Evolutionary conservation across 2,329 filamentous ascomycete species (phyloP), one percentile per base, ranked within the genome.

Genomic region (Leptosphaerulina australis): DNA sequence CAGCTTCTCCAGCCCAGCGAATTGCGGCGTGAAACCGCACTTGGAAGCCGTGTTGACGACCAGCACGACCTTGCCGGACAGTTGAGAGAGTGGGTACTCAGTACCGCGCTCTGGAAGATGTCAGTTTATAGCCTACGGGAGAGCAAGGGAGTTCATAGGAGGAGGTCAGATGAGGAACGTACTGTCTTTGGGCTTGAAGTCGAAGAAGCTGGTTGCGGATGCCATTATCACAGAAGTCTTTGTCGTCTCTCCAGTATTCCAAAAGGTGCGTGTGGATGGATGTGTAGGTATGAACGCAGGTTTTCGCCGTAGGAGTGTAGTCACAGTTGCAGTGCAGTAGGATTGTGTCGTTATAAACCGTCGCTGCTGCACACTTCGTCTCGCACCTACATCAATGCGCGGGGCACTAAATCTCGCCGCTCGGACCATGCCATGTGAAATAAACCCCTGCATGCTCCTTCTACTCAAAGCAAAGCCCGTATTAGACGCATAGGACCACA

Each of bases 11-110:
- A 99, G 88, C 24, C 89, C 90, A 57, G 84, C 86, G 77, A 94
- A 97, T 77, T 99, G 94, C 10, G 91, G 91, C 2, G 94, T 97
- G 84, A 97, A 97, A 74, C 94, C 93, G 81, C 94, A 99, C 81
- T 97, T 97, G 74, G 90, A 96, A 63, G 94, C 94, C 1, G 93
- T 97, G 85, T 99, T 99, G 78, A 99, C 91, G 67, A 96, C 82
- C 54, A 99, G 87, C 65, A 97, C 85, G 63, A 97, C 93, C 77
- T 97, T 97, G 82, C 88, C 90, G 74, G 90, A 85, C 78, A 91
- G 89, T 55, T 86, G 76, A 61, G 78, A 70, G 60, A 97, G 81
- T 52, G 85, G 79, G 70, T 87, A 87, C 61, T 88, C 82, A 47
- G 83, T 71, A 74, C 91, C 91, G 73, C 86, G 87, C 72, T 91